These are phyloP conservation scores for Sporobolomyces roseus DNA, from an alignment of 768 basidiomycete genomes.

Conservation along the genomic window DNA sequence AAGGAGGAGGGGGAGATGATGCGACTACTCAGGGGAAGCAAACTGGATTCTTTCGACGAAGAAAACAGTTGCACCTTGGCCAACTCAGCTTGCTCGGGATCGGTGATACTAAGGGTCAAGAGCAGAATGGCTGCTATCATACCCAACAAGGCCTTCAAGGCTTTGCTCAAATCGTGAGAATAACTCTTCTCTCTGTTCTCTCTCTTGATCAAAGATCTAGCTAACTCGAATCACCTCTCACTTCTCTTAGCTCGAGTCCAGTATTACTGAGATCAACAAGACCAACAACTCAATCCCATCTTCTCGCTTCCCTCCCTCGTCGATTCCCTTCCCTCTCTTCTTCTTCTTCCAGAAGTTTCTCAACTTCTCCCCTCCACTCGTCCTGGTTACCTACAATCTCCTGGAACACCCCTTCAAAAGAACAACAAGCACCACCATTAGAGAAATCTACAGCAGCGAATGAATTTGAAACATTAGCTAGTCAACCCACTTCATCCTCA, in stretches of 20 bases:
- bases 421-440: not conserved
- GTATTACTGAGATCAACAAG: not conserved
- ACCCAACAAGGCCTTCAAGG: slow-evolving; percentile 1
- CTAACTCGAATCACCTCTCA: not conserved
- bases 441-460: slow-evolving; percentile 4
- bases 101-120: too few species aligned
- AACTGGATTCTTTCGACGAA: too few species aligned
- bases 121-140: slow-evolving; percentile 2
- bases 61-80: too few species aligned
- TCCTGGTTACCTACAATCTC: slow-evolving; percentile 1
- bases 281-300: not conserved
- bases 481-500: slow-evolving; percentile 14
- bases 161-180: slow-evolving; percentile 4
- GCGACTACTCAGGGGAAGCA: too few species aligned
- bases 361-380: not conserved
- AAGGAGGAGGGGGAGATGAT: too few species aligned
- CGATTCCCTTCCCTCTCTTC: not conserved
- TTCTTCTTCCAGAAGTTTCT: not conserved
- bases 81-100: too few species aligned
- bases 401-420: not conserved
- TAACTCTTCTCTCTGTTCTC: not conserved
- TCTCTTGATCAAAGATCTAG: not conserved
- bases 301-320: not conserved
- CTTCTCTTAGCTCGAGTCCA: not conserved
- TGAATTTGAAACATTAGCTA: slow-evolving; percentile 8